A percentile compares a stretch with the other conserved stretches of the same genome.
These are phyloP conservation scores for Pleurotus tuber-regium DNA, from an alignment of 768 basidiomycete genomes.

Conservation along the genomic window DNA sequence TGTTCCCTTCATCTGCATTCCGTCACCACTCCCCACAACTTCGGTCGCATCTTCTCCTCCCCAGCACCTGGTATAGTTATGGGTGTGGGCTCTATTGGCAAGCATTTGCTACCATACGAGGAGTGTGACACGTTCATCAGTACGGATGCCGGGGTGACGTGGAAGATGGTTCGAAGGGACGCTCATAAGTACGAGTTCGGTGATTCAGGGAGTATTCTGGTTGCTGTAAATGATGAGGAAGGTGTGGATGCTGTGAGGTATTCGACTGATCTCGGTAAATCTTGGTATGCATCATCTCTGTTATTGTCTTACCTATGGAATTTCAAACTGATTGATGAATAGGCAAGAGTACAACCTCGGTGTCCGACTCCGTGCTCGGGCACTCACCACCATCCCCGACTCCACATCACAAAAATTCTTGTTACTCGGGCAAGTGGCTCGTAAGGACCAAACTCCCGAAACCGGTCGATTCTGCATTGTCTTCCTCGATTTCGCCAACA, in stretches of 20 bases:
- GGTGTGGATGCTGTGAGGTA: constrained; percentile 66
- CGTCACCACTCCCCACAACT: constrained; percentile 90
- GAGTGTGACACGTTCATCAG: constrained; percentile 94
- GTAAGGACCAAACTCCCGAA: constrained; percentile 49
- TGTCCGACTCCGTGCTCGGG: constrained; percentile 65
- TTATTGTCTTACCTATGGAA: constrained; percentile 1
- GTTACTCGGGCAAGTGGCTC: constrained; percentile 74
- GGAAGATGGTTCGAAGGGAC: constrained; percentile 71
- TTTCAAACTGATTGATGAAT: not conserved
- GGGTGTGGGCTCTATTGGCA: constrained; percentile 92
- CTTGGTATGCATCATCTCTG: constrained; percentile 59
- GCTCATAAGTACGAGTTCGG: constrained; percentile 98
- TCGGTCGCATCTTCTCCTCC: constrained; percentile 91
- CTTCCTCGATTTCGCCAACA: constrained; percentile 78
- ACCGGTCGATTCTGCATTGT: constrained; percentile 68
- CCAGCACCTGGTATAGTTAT: constrained; percentile 93
- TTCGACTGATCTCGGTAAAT: constrained; percentile 77
- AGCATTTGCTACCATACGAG: constrained; percentile 64
- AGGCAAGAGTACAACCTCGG: constrained; percentile 76
- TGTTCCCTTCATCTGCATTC: constrained; percentile 94
- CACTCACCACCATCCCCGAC: constrained; percentile 88
- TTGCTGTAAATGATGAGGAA: constrained; percentile 86
- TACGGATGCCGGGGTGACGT: constrained; percentile 83
- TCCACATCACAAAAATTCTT: constrained; percentile 97
- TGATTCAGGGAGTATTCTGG: constrained; percentile 77